phyloP scores from a whole-genome alignment of 257 asterid genomes.

The Nicotiana knightiana region DNA sequence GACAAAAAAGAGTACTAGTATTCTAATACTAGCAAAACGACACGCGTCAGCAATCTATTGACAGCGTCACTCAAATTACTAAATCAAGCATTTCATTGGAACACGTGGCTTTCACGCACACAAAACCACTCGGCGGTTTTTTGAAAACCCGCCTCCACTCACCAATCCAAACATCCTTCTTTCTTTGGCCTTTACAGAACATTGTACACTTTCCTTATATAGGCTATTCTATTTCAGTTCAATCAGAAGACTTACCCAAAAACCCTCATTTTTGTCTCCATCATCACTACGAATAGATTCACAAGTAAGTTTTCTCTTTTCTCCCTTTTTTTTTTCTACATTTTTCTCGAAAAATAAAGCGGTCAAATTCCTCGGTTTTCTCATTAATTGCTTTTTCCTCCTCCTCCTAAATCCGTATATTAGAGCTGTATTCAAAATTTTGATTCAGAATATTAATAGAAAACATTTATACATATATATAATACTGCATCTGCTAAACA shows the following conservation, averaged over 20 bases:
- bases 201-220: background rate
- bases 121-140: background rate
- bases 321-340: background rate
- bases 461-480: too few species aligned
- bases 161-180: background rate
- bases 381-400: background rate
- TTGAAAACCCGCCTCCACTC: background rate
- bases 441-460: background rate
- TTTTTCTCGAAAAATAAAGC: background rate
- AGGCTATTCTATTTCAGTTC: background rate
- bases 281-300: background rate
- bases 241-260: background rate
- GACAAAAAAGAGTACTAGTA: too few species aligned
- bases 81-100: background rate
- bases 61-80: background rate
- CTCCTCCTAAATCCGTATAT: background rate
- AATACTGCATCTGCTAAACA: background rate
- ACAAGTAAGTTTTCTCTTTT: background rate
- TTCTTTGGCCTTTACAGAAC: background rate
- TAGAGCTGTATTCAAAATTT: background rate
- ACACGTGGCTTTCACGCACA: background rate
- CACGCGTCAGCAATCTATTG: slow-evolving; percentile 9
- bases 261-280: background rate
- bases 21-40: too few species aligned
- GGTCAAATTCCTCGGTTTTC: background rate